These are phyloP conservation scores for Pseudocercospora fijiensis DNA, from an alignment of 2,329 filamentous ascomycete species.

Conservation along the genomic window DNA sequence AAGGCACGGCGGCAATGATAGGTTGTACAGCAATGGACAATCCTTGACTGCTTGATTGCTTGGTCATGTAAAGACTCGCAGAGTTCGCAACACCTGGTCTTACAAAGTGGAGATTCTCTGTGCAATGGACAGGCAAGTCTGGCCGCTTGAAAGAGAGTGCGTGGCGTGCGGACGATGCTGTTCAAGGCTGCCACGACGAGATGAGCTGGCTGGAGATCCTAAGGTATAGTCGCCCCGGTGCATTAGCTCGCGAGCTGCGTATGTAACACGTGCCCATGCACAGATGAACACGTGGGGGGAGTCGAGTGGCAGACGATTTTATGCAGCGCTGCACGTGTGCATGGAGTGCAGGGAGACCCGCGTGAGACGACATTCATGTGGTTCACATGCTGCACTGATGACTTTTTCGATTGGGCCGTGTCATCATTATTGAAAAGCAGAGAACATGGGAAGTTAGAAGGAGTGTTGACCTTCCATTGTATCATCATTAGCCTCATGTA, in stretches of 20 bases:
- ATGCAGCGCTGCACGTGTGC: not conserved
- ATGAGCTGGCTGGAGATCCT: not conserved
- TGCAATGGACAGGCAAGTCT: not conserved
- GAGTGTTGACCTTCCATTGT: not conserved
- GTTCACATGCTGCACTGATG: not conserved
- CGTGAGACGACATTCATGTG: not conserved
- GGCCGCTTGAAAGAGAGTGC: not conserved
- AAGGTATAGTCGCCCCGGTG: not conserved
- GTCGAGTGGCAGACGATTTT: not conserved
- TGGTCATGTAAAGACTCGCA: not conserved
- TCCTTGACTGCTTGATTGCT: not conserved
- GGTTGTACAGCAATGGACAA: constrained; percentile 18
- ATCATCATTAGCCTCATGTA: not conserved
- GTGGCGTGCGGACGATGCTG: not conserved
- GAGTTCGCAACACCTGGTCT: not conserved
- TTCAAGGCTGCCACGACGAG: not conserved
- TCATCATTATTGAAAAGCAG: not conserved
- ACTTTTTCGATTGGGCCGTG: not conserved
- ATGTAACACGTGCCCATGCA: not conserved
- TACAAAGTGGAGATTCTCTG: not conserved
- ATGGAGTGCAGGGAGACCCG: not conserved
- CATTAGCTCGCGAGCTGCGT: not conserved
- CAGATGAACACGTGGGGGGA: not conserved
- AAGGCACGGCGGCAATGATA: constrained; percentile 26
- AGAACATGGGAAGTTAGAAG: not conserved